phyloP scores from a whole-genome alignment of 345 rosid genomes.

The Eutrema yunnanense region DNA sequence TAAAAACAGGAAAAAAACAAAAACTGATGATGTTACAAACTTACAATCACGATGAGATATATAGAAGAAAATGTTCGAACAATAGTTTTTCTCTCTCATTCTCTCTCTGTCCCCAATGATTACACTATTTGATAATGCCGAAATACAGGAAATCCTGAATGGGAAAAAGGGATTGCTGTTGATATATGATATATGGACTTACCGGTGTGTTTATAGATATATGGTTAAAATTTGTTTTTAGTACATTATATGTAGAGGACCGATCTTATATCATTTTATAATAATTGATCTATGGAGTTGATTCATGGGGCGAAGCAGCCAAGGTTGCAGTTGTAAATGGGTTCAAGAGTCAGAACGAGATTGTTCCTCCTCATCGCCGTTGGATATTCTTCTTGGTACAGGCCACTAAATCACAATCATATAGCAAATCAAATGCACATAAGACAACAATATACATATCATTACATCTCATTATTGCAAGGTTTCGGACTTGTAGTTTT shows the following conservation, averaged over 20 bases:
- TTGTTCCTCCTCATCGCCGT: slow-evolving; percentile 51
- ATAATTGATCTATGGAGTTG: not conserved
- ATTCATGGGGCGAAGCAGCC: slow-evolving; percentile 50
- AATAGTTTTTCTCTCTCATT: not conserved
- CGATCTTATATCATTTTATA: not conserved
- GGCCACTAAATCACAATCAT: slow-evolving; percentile 36
- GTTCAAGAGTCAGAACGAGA: slow-evolving; percentile 62
- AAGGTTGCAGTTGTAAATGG: slow-evolving; percentile 43
- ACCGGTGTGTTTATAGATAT: not conserved
- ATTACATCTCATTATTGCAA: not conserved
- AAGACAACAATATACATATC: not conserved
- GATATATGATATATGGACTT: not conserved
- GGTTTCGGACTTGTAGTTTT: not conserved
- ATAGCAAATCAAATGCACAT: not conserved
- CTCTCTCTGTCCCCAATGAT: not conserved
- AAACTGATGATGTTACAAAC: not conserved
- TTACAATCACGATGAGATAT: not conserved
- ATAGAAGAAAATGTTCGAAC: not conserved
- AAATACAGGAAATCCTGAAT: not conserved
- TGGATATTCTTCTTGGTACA: slow-evolving; percentile 45
- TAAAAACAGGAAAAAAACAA: not conserved
- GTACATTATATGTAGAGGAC: not conserved
- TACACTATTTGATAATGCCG: not conserved
- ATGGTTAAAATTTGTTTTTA: not conserved
- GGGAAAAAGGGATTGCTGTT: not conserved